Conservation (phyloP, 768 basidiomycete genomes). For the Tulasnella calospora region DNA sequence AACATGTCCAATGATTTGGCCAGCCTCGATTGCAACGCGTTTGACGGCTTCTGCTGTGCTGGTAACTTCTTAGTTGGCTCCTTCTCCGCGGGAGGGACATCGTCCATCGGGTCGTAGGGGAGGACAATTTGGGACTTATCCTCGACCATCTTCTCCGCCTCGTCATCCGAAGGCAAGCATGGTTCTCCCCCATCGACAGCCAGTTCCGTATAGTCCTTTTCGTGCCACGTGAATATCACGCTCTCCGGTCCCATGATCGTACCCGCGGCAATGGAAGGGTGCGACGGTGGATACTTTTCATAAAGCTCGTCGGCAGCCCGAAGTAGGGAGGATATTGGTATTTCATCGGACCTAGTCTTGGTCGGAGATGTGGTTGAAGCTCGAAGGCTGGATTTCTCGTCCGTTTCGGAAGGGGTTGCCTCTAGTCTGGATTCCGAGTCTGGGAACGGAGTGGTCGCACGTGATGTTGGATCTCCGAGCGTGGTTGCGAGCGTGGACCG, state of each 20-base stretch:
- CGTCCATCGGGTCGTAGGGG: slow-evolving; percentile 17
- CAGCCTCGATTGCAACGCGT: not conserved
- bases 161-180: slow-evolving; percentile 21
- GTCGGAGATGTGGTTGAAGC: not conserved
- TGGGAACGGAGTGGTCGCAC: not conserved
- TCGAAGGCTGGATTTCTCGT: not conserved
- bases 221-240: slow-evolving; percentile 69
- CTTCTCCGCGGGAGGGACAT: not conserved
- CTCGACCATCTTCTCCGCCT: slow-evolving; percentile 19
- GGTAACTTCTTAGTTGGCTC: not conserved
- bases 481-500: not conserved
- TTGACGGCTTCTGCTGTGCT: not conserved
- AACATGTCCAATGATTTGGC: not conserved
- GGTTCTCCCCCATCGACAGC: not conserved
- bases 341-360: not conserved
- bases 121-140: slow-evolving; percentile 13
- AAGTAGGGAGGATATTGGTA: slow-evolving; percentile 13
- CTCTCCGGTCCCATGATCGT: slow-evolving; percentile 75
- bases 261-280: slow-evolving; percentile 50
- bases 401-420: not conserved
- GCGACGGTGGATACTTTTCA: slow-evolving; percentile 53
- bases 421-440: not conserved
- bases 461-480: not conserved
- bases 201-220: slow-evolving; percentile 30
- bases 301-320: slow-evolving; percentile 38